Percentiles rank a stretch among this genome's conserved stretches.
Conservation (phyloP, 192 early-diverging fungal genomes). For the Rhizophagus clarus region DNA sequence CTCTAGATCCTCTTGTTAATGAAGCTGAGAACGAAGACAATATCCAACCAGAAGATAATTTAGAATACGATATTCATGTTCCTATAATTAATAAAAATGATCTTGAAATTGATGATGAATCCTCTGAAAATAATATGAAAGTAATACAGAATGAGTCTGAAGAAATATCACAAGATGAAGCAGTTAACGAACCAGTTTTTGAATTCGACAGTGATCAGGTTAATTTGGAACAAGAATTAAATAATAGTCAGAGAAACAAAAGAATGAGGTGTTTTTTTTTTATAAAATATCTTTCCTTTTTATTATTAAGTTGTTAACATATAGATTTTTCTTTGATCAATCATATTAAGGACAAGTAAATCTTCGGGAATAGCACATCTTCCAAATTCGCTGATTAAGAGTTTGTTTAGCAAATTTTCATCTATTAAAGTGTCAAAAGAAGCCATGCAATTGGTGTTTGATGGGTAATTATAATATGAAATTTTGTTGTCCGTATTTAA, state of each 20-base stretch:
- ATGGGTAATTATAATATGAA: constrained; percentile 31
- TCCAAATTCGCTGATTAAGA: constrained; percentile 31
- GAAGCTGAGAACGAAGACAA: too few relatives aligned
- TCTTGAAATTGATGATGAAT: too few relatives aligned
- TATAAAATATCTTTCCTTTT: background rate
- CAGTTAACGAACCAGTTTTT: too few relatives aligned
- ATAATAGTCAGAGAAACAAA: background rate
- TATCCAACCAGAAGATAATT: too few relatives aligned
- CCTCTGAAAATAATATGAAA: too few relatives aligned
- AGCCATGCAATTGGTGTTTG: constrained; percentile 31
- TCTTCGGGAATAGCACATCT: constrained; percentile 11
- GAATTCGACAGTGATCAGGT: background rate
- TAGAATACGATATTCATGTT: too few relatives aligned
- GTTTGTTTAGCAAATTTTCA: constrained; percentile 27
- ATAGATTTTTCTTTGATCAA: background rate
- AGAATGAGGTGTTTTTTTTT: background rate
- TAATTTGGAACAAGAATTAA: background rate
- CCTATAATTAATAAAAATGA: too few relatives aligned
- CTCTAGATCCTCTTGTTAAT: too few relatives aligned
- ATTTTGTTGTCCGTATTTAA: background rate
- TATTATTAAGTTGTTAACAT: background rate
- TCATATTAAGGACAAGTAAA: background rate
- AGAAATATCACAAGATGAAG: too few relatives aligned
- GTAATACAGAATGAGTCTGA: too few relatives aligned
- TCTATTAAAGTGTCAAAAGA: constrained; percentile 29